These are phyloP conservation scores for Royoungia palumana DNA, from an alignment of 768 basidiomycete genomes.

Conservation along the genomic window DNA sequence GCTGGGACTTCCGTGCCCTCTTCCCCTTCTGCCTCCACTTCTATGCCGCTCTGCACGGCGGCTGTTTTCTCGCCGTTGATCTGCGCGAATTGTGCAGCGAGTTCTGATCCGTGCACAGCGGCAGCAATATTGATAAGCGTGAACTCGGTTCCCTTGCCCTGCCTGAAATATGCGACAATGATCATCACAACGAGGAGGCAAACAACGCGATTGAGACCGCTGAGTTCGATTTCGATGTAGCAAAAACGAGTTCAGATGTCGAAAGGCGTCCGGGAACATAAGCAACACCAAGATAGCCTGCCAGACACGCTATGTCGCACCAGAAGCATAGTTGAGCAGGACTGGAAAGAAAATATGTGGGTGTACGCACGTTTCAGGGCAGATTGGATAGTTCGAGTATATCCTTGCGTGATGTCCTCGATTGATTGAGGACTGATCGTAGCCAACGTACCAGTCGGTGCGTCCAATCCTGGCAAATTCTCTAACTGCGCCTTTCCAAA, in stretches of 20 bases:
- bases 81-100: conserved; percentile 20
- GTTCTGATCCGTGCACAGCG: conserved; percentile 23
- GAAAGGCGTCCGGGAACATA: conserved; percentile 29
- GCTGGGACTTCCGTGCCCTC: no score
- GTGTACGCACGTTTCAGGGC: conserved; percentile 16
- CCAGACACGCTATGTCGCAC: conserved; percentile 1
- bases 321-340: no score
- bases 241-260: conserved; percentile 18
- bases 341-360: no score
- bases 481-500: conserved; percentile 18
- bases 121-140: conserved; percentile 24
- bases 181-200: conserved; percentile 20
- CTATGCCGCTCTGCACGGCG: background rate
- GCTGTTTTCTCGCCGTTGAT: background rate
- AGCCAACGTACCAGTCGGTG: background rate
- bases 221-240: conserved; percentile 26
- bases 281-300: conserved; percentile 22
- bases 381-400: conserved; percentile 21
- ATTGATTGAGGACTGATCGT: conserved; percentile 9
- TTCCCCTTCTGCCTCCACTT: background rate
- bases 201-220: conserved; percentile 23
- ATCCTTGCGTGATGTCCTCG: conserved; percentile 16
- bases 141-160: conserved; percentile 19
- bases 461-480: background rate
- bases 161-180: conserved; percentile 23